These are phyloP conservation scores for Elongisporangium anandrum DNA, from an alignment of 352 stramenopile species.

Conservation along the genomic window DNA sequence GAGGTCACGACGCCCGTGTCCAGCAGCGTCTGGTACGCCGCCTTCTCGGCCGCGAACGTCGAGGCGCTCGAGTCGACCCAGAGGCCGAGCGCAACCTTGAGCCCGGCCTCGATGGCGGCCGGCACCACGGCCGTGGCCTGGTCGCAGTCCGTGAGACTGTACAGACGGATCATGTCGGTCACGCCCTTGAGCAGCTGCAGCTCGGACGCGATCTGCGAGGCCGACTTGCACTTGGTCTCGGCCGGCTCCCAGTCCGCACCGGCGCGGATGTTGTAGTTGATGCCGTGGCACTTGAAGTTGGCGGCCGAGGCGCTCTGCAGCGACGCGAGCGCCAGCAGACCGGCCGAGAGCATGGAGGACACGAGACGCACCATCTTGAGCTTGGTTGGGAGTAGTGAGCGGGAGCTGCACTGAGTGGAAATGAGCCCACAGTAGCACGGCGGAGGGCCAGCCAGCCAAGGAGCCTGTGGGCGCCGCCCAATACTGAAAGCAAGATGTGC, in stretches of 20 bases:
- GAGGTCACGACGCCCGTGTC: slow-evolving; percentile 27
- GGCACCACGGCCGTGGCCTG: slow-evolving; percentile 32
- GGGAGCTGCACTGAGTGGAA: not conserved
- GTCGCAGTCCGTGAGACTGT: slow-evolving; percentile 51
- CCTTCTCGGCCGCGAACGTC: slow-evolving; percentile 38
- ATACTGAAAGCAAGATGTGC: not conserved
- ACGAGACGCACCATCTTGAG: slow-evolving; percentile 29
- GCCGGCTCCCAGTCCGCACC: slow-evolving; percentile 43
- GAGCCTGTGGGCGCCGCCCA: not conserved
- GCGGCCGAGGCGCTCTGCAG: slow-evolving; percentile 17
- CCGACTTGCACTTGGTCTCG: slow-evolving; percentile 52
- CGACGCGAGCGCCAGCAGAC: slow-evolving; percentile 9
- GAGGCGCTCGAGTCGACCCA: slow-evolving; percentile 40
- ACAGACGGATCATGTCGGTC: slow-evolving; percentile 46
- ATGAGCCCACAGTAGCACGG: not conserved
- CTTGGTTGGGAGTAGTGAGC: slow-evolving; percentile 1
- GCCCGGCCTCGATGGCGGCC: slow-evolving; percentile 27
- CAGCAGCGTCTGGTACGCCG: slow-evolving; percentile 35
- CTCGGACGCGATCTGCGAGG: slow-evolving; percentile 38
- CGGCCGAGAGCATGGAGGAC: slow-evolving; percentile 11
- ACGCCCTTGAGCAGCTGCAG: slow-evolving; percentile 39
- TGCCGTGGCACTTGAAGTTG: slow-evolving; percentile 40
- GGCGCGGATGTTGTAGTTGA: slow-evolving; percentile 76
- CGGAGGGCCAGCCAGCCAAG: no score
- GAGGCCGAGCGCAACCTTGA: slow-evolving; percentile 50